Percentiles rank a stretch among this genome's conserved stretches.
Evolutionary conservation across 345 rosid genomes (phyloP).

Genomic region (Ricinus communis): DNA sequence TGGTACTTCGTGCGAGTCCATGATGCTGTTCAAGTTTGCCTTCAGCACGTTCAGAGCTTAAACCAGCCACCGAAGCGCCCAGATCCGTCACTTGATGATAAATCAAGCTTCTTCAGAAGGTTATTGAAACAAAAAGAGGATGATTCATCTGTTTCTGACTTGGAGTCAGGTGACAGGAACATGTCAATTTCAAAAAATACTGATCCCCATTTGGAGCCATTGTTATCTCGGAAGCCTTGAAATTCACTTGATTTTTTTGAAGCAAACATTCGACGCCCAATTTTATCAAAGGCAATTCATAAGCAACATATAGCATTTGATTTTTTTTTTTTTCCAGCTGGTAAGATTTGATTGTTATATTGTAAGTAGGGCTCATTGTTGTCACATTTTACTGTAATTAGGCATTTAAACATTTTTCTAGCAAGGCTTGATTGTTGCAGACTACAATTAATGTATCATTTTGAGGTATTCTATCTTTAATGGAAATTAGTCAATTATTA

Average conservation of each 20-base stretch:
- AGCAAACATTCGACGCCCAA: not conserved
- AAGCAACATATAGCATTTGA: not conserved
- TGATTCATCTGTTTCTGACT: constrained; percentile 39
- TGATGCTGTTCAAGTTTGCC: constrained; percentile 96
- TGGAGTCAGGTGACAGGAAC: constrained; percentile 50
- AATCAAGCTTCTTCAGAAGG: constrained; percentile 47
- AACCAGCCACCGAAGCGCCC: constrained; percentile 30
- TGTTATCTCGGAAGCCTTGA: constrained; percentile 36
- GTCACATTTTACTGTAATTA: not conserved
- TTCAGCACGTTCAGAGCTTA: constrained; percentile 64
- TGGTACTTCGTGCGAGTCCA: constrained; percentile 95
- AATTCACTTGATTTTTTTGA: not conserved
- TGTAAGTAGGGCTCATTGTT: not conserved
- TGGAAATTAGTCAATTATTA: too few relatives aligned
- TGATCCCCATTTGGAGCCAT: constrained; percentile 60
- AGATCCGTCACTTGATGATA: constrained; percentile 36
- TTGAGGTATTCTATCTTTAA: too few relatives aligned
- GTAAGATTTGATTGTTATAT: not conserved
- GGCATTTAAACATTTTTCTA: not conserved
- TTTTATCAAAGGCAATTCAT: not conserved
- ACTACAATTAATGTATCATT: not conserved
- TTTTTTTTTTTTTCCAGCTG: not conserved
- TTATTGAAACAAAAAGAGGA: constrained; percentile 40
- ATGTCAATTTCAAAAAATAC: constrained; percentile 15
- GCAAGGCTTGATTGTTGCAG: constrained; percentile 1